Percentiles rank a stretch among this genome's conserved stretches.
Evolutionary conservation across 306 rosid species (phyloP).

Genomic region (Sesbania bispinosa): DNA sequence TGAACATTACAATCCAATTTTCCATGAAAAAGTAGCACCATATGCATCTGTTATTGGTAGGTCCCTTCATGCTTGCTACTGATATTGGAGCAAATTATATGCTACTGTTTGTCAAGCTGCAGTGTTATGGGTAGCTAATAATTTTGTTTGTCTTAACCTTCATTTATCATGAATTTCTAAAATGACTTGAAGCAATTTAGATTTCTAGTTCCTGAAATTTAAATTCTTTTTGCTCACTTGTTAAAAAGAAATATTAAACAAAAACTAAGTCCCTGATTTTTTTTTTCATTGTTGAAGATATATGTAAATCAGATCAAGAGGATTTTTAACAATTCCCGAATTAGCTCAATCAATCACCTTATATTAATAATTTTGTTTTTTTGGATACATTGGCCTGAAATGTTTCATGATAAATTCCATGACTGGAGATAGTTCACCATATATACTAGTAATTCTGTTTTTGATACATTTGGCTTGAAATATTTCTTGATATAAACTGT

Average conservation of each 20-base stretch:
- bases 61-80: slow-evolving; percentile 24
- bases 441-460: slow-evolving; percentile 9
- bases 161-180: not conserved
- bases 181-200: not conserved
- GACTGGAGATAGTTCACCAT: not conserved
- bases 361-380: not conserved
- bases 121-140: not conserved
- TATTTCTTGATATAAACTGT: slow-evolving; percentile 10
- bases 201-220: not conserved
- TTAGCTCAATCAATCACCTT: not conserved
- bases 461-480: not conserved
- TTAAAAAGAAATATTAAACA: not conserved
- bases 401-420: not conserved
- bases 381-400: not conserved
- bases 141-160: slow-evolving; percentile 15
- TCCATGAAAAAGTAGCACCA: slow-evolving; percentile 79
- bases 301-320: not conserved
- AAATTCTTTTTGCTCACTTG: not conserved
- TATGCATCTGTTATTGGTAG: slow-evolving; percentile 84
- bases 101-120: not conserved
- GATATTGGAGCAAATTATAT: slow-evolving; percentile 14
- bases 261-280: not conserved
- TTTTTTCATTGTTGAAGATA: not conserved
- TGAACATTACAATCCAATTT: slow-evolving; percentile 79
- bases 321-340: not conserved